A percentile compares a stretch with the other conserved stretches of the same genome.
Evolutionary conservation across 805 yeast species (phyloP).

Genomic region (Blastobotrys attinorum): DNA sequence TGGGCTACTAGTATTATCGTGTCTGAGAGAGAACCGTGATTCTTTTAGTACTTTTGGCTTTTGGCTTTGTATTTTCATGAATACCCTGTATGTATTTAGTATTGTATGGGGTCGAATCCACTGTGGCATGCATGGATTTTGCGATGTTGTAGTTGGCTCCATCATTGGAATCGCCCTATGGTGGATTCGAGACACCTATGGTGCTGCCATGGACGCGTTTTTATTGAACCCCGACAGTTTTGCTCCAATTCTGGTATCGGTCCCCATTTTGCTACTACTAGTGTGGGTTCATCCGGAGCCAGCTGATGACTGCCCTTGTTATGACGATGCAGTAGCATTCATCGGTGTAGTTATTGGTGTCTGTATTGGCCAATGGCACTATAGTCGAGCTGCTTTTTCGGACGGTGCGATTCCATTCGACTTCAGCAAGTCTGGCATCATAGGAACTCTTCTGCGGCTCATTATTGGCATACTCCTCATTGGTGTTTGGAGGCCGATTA

Average conservation of each 20-base stretch:
- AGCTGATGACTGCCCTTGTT: slow-evolving; percentile 91
- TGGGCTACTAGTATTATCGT: slow-evolving; percentile 38
- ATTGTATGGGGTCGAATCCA: slow-evolving; percentile 76
- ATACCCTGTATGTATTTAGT: slow-evolving; percentile 47
- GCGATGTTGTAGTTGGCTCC: slow-evolving; percentile 65
- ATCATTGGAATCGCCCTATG: slow-evolving; percentile 52
- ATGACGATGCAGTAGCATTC: slow-evolving; percentile 90
- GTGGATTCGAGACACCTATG: slow-evolving; percentile 36
- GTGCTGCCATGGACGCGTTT: slow-evolving; percentile 40
- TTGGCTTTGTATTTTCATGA: slow-evolving; percentile 8
- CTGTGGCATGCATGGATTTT: slow-evolving; percentile 96
- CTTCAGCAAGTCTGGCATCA: slow-evolving; percentile 10
- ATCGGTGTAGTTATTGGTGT: slow-evolving; percentile 79
- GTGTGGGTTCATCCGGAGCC: slow-evolving; percentile 75
- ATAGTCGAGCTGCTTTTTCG: slow-evolving; percentile 18
- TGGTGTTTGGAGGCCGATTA: slow-evolving; percentile 61
- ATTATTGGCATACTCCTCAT: slow-evolving; percentile 55
- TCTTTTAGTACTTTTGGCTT: slow-evolving; percentile 2
- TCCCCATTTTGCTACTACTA: slow-evolving; percentile 36
- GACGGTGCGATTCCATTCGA: slow-evolving; percentile 17
- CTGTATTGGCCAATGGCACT: slow-evolving; percentile 52
- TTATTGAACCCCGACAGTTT: slow-evolving; percentile 23
- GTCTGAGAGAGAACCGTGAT: slow-evolving; percentile 1
- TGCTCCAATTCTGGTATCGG: slow-evolving; percentile 9
- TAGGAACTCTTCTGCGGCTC: slow-evolving; percentile 40